These are phyloP conservation scores for Penicillium hesseltinei DNA, from an alignment of 2,329 filamentous ascomycete genomes.

Conservation along the genomic window DNA sequence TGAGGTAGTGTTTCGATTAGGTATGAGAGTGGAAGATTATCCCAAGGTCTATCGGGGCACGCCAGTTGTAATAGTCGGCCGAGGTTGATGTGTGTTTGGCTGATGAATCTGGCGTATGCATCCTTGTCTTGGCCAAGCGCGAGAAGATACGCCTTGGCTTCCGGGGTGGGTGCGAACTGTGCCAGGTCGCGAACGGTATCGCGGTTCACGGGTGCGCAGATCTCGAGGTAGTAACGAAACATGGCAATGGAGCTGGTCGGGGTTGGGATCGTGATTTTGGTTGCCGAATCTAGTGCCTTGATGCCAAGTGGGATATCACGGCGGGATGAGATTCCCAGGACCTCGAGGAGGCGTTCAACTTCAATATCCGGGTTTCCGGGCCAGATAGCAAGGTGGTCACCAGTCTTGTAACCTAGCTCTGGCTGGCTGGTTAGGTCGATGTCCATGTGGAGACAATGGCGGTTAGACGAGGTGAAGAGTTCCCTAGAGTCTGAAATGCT, in stretches of 20 bases:
- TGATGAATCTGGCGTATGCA: slow-evolving; percentile 76
- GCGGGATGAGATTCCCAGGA: slow-evolving; percentile 59
- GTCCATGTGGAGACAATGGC: slow-evolving; percentile 89
- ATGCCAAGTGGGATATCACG: slow-evolving; percentile 55
- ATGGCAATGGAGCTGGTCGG: slow-evolving; percentile 87
- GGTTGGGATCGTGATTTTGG: slow-evolving; percentile 81
- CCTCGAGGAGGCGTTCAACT: slow-evolving; percentile 74
- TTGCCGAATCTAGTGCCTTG: slow-evolving; percentile 57
- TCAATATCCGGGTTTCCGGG: slow-evolving; percentile 84
- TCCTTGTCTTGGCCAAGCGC: slow-evolving; percentile 82
- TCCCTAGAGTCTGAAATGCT: slow-evolving; percentile 78
- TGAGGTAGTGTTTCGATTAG: slow-evolving; percentile 84
- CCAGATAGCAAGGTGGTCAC: slow-evolving; percentile 90
- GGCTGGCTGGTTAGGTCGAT: slow-evolving; percentile 73
- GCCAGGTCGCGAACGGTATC: slow-evolving; percentile 80
- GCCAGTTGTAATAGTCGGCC: slow-evolving; percentile 51
- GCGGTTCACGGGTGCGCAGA: slow-evolving; percentile 86
- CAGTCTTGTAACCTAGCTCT: slow-evolving; percentile 85
- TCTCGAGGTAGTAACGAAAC: slow-evolving; percentile 87
- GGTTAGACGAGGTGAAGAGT: slow-evolving; percentile 73
- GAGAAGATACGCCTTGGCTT: slow-evolving; percentile 74
- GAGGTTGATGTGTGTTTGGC: slow-evolving; percentile 69
- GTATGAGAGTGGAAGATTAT: slow-evolving; percentile 78
- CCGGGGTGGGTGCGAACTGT: slow-evolving; percentile 74
- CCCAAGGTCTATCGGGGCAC: slow-evolving; percentile 69